Evolutionary conservation across 495 filamentous ascomycete species (phyloP), one percentile per base, ranked within the genome.

Genomic region (Hypoxylon rickii): DNA sequence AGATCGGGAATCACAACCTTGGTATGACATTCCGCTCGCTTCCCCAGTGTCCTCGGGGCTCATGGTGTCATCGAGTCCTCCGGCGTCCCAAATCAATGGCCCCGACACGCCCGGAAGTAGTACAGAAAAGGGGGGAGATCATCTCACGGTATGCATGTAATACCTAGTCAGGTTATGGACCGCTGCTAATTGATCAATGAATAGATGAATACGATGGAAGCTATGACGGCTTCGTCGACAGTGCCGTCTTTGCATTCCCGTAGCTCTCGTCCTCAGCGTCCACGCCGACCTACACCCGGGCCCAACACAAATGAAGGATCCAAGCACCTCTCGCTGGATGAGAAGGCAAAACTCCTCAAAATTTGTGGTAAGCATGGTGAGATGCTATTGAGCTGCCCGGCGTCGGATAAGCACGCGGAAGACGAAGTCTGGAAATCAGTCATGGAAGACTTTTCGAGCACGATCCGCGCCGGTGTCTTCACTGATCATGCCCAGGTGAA

Each of bases 341-440:
- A 60, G 49, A 60, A 54, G 44, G 33, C 26, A 11, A 54, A 49
- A 22, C 49, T 60, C 21, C 56, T 60, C 10, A 47, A 54, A 31
- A 60, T 60, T 31, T 37, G 43, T 10, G 48, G 34, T 3, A 8
- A 18, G 12, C 43, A 60, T 34, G 31, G 56, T 2, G 11, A 29
- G 13, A 42, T 13, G 22, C 37, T 60, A 4, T 17, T 60, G 10
- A 48, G 40, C 33, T 60, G 56, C 22, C 32, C 31, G 15, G 44
- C 56, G 19, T 44, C 44, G 4, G 56, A 48, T 19, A 53, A 60
- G 11, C 15, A 49, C 7, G 21, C 49, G 1, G 56, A 60, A 17
- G 39, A 53, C 10, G 43, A 53, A 26, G 12, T 44, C 13, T 60
- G 56, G 56, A 60, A 16, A 4, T 44, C 38, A 3, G 26, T 60